These are phyloP conservation scores for Spatholobus suberectus DNA, from an alignment of 306 rosid species.

Conservation along the genomic window DNA sequence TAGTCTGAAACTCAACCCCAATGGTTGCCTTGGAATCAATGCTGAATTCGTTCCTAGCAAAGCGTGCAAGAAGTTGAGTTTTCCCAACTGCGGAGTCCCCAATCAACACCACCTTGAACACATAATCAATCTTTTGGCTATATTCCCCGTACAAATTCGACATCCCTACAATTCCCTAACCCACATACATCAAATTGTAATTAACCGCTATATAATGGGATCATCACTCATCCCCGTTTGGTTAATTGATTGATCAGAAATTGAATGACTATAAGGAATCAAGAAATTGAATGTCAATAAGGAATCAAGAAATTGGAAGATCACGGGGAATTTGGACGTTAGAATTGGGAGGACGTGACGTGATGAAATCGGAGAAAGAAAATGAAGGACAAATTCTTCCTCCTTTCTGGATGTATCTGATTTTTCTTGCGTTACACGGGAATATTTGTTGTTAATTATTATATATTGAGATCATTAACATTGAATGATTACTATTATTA, in stretches of 20 bases:
- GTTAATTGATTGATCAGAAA: conserved; percentile 10
- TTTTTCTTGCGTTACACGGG: conserved; percentile 1
- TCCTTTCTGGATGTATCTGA: neutral
- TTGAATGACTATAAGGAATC: neutral
- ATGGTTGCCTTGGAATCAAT: conserved; percentile 88
- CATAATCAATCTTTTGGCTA: conserved; percentile 86
- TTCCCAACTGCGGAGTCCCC: conserved; percentile 98
- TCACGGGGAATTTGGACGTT: neutral
- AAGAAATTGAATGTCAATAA: neutral
- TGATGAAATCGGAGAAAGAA: conserved; percentile 22
- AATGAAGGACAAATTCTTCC: conserved; percentile 10
- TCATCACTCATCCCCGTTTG: neutral
- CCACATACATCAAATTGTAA: neutral
- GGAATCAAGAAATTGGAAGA: conserved; percentile 5
- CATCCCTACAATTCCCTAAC: conserved; percentile 50
- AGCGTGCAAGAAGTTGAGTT: conserved; percentile 87
- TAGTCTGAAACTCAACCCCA: conserved; percentile 95
- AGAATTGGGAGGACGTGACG: neutral
- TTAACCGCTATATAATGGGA: neutral
- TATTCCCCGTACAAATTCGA: conserved; percentile 85
- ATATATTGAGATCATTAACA: neutral
- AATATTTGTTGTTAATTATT: neutral
- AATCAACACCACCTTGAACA: conserved; percentile 90
- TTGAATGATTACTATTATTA: neutral
- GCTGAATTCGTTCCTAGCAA: conserved; percentile 80